These are phyloP conservation scores for Ligustrum vulgare DNA, from an alignment of 257 asterid species.

Conservation along the genomic window DNA sequence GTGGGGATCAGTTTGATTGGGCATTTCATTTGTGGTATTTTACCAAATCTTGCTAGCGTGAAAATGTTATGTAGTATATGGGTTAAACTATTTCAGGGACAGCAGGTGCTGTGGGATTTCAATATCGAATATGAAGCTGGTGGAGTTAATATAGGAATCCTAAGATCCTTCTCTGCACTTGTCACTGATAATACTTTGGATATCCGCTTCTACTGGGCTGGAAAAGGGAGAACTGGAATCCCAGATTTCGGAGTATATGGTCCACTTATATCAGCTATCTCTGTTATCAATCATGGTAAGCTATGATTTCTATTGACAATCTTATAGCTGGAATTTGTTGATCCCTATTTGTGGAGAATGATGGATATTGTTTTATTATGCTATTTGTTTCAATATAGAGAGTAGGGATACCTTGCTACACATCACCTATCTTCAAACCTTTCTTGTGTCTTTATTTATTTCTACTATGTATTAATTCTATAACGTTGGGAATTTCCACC, in stretches of 20 bases:
- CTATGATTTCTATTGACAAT: neutral
- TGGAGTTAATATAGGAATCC: constrained; percentile 47
- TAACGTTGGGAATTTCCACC: too few species aligned
- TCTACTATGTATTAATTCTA: too few species aligned
- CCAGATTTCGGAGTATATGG: constrained; percentile 77
- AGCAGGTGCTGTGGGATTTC: constrained; percentile 63
- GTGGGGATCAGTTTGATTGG: neutral
- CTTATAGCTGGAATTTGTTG: neutral
- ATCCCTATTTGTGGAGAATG: too few species aligned
- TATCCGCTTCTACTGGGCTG: constrained; percentile 83
- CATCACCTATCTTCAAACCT: too few species aligned
- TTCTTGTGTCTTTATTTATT: too few species aligned
- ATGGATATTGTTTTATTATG: too few species aligned
- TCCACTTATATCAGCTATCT: constrained; percentile 85
- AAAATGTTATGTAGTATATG: too few species aligned
- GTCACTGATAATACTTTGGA: constrained; percentile 57
- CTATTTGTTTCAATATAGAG: too few species aligned
- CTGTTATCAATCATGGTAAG: constrained; percentile 65
- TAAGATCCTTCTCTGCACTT: constrained; percentile 40
- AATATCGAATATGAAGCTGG: constrained; percentile 67
- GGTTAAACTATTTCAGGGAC: too few species aligned
- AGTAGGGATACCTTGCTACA: too few species aligned
- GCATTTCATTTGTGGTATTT: too few species aligned
- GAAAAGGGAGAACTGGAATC: constrained; percentile 72
- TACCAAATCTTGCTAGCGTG: too few species aligned